Percentiles rank a stretch among this genome's conserved stretches.
Conservation (phyloP, 2,329 filamentous ascomycete species). For the Phaeosphaeriaceae sp. region DNA sequence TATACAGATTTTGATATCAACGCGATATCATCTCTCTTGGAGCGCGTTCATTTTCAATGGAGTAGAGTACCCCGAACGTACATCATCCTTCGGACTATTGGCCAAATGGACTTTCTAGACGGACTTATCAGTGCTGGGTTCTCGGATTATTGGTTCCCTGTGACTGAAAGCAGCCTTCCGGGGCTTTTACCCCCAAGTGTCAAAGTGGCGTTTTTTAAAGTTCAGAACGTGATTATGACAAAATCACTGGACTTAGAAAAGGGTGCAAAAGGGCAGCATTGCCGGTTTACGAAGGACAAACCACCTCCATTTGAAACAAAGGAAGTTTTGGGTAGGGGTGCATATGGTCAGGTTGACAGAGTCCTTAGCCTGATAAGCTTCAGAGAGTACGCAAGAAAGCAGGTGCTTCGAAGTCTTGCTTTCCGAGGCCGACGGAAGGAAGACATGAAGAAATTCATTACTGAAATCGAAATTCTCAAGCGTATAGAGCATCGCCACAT, state of each 20-base stretch:
- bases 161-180: conserved; percentile 21
- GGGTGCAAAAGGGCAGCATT: conserved; percentile 29
- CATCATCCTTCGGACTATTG: conserved; percentile 34
- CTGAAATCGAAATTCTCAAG: conserved; percentile 37
- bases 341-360: conserved; percentile 31
- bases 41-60: conserved; percentile 10
- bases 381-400: conserved; percentile 37
- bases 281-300: conserved; percentile 26
- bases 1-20: no score
- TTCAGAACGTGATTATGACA: conserved; percentile 33
- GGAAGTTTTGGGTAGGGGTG: conserved; percentile 19
- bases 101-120: conserved; percentile 25
- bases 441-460: conserved; percentile 27
- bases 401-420: conserved; percentile 19
- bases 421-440: conserved; percentile 14
- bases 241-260: conserved; percentile 36
- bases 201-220: conserved; percentile 16
- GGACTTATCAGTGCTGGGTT: conserved; percentile 27
- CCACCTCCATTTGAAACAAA: conserved; percentile 24
- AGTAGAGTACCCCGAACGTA: conserved; percentile 31
- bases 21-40: conserved; percentile 9
- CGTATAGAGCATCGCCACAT: conserved; percentile 37
- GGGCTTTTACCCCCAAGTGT: conserved; percentile 9
- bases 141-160: conserved; percentile 35
- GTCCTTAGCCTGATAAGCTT: conserved; percentile 28